Percentiles rank a stretch among this genome's conserved stretches.
These are phyloP conservation scores for Mrakia frigida DNA, from an alignment of 768 basidiomycete genomes.

Conservation along the genomic window DNA sequence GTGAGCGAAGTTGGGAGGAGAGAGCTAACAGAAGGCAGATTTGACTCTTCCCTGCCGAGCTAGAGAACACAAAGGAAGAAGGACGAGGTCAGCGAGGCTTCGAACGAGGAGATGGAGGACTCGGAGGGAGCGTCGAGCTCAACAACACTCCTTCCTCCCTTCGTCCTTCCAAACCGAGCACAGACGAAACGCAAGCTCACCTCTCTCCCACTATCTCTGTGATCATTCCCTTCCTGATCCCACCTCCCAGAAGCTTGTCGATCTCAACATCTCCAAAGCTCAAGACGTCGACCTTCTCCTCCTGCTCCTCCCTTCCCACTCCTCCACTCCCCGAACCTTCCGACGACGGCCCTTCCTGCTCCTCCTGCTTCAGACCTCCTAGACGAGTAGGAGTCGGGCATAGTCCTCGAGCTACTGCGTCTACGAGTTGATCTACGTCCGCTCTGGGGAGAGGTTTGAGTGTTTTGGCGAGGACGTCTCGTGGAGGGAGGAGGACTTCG, in stretches of 20 bases:
- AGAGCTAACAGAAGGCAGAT: slow-evolving; percentile 78
- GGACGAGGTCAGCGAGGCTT: slow-evolving; percentile 19
- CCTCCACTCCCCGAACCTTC: background rate
- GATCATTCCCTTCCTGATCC: slow-evolving; percentile 68
- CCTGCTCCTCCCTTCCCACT: background rate
- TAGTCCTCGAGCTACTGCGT: slow-evolving; percentile 2
- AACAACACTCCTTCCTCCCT: background rate
- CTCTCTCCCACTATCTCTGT: slow-evolving; percentile 89
- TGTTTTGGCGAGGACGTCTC: background rate
- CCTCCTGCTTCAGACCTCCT: background rate
- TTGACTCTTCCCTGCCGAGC: slow-evolving; percentile 93
- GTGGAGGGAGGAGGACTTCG: slow-evolving; percentile 26
- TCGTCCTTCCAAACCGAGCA: background rate
- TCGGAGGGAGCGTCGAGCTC: background rate
- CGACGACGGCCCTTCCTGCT: background rate
- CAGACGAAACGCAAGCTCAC: slow-evolving; percentile 46
- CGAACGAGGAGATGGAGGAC: too few relatives aligned
- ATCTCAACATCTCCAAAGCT: slow-evolving; percentile 69
- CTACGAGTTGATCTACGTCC: slow-evolving; percentile 11
- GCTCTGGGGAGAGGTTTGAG: slow-evolving; percentile 4
- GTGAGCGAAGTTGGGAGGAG: slow-evolving; percentile 62
- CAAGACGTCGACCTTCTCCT: slow-evolving; percentile 46
- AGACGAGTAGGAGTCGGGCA: background rate
- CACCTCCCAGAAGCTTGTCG: slow-evolving; percentile 69
- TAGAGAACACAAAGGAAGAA: slow-evolving; percentile 42